phyloP scores from a whole-genome alignment of 2,329 filamentous ascomycete species.

The Aureobasidium sp. region DNA sequence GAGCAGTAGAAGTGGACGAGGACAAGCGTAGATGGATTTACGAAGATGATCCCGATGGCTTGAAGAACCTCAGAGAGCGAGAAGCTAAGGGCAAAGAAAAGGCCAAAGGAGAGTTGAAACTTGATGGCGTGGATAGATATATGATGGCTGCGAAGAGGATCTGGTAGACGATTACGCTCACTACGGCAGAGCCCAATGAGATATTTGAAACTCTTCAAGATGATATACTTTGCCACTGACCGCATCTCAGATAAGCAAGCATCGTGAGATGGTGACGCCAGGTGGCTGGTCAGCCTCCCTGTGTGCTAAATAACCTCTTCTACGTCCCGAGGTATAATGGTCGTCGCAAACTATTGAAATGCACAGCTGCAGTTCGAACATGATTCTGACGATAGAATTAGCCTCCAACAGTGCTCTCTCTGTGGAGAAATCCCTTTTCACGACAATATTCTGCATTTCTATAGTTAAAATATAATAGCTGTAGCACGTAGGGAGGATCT shows the following conservation, averaged over 20 bases:
- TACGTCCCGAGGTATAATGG: too few relatives aligned
- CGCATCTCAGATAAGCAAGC: neutral
- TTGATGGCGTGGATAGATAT: conserved; percentile 66
- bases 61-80: conserved; percentile 50
- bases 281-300: neutral
- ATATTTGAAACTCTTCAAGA: neutral
- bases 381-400: too few relatives aligned
- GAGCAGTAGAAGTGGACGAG: conserved; percentile 79
- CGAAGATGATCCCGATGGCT: conserved; percentile 67
- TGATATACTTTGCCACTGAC: neutral
- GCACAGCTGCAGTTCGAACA: too few relatives aligned
- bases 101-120: conserved; percentile 42
- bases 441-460: too few relatives aligned
- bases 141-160: conserved; percentile 96
- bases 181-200: too few relatives aligned
- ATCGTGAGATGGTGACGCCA: neutral
- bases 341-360: too few relatives aligned
- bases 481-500: too few relatives aligned
- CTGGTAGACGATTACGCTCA: conserved; percentile 50
- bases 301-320: too few relatives aligned
- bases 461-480: too few relatives aligned
- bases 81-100: conserved; percentile 49
- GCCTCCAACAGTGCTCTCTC: too few relatives aligned
- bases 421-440: too few relatives aligned
- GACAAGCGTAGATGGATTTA: conserved; percentile 82